A percentile compares a stretch with the other conserved stretches of the same genome.
Conservation (phyloP, 805 yeast species). For the Saturnispora dispora region DNA sequence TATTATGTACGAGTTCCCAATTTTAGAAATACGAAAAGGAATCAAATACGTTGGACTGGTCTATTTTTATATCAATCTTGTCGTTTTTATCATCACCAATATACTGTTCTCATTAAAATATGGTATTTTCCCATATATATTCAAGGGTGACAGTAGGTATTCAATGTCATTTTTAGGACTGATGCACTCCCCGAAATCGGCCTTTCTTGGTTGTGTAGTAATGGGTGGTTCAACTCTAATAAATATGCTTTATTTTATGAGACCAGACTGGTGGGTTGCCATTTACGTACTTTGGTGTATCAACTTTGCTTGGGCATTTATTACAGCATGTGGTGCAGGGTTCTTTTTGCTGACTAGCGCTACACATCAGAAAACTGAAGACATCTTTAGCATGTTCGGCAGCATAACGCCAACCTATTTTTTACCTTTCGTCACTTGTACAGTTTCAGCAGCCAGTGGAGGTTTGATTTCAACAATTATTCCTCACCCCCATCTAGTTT, state of each 20-base stretch:
- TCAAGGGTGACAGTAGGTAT: conserved; percentile 11
- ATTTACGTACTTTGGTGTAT: conserved; percentile 71
- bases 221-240: conserved; percentile 72
- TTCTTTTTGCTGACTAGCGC: conserved; percentile 33
- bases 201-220: conserved; percentile 68
- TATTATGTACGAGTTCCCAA: conserved; percentile 58
- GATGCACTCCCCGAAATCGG: conserved; percentile 37
- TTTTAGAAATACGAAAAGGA: conserved; percentile 32
- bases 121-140: conserved; percentile 25
- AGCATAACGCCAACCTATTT: conserved; percentile 49
- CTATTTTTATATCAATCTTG: conserved; percentile 51
- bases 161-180: conserved; percentile 15
- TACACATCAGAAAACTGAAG: background rate
- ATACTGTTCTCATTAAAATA: conserved; percentile 34
- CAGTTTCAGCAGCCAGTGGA: conserved; percentile 70
- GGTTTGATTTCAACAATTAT: conserved; percentile 39
- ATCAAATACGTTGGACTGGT: conserved; percentile 40
- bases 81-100: conserved; percentile 37
- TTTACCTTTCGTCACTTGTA: conserved; percentile 71
- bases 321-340: conserved; percentile 55
- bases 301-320: conserved; percentile 42
- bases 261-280: conserved; percentile 36
- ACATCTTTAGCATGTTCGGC: conserved; percentile 22
- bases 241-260: conserved; percentile 41
- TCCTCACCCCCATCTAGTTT: conserved; percentile 26